Base-by-base conservation (phyloP, 805 yeast species). In the Teunomyces tritomae region DNA sequence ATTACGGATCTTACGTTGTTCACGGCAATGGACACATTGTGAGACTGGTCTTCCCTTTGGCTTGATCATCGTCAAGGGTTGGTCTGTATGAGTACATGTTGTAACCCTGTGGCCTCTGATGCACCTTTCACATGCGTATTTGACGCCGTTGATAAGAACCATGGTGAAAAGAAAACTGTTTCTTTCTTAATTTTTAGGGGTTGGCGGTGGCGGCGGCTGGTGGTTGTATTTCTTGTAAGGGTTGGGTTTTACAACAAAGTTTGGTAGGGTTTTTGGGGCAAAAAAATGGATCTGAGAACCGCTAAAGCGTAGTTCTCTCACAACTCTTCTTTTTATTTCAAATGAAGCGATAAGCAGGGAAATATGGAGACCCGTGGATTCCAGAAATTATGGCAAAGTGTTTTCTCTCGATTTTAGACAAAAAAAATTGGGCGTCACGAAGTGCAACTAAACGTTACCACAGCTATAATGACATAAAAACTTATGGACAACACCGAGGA, bases 11-110 rank as follows among this genome's bases (percentile, higher is more conserved):
- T 82, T 84, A 32, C 96, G 71, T 55, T 84, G 79, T 48, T 85
- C 89, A 52, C 89, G 83, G 63, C 96, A 92, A 62, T 87, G 95
- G 33, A 78, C 74, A 61, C 98, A 92, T 60, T 90, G 96, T 1
- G 96, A 84, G 0, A 96, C 83, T 1, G 99, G 99, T 48, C 99
- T 76, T 3, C 99, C 99, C 63, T 94, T 94, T 13, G 96, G 97
- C 62, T 94, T 94, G 64, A 94, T 92, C 87, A 86, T 86, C 63
- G 87, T 85, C 56, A 94, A 71, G 4, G 96, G 95, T 60, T 88
- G 89, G 56, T 94, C 96, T 0, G 91, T 82, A 64, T 94, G 99
- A 39, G 85, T 84, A 67, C 99, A 94, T 2, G 96, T 83, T 1
- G 97, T 87, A 40, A 92, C 99, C 46, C 99, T 75, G 62, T 94